A percentile compares a stretch with the other conserved stretches of the same genome.
Evolutionary conservation across 352 stramenopile genomes (phyloP).

Genomic region (Globisporangium paroecandrum): DNA sequence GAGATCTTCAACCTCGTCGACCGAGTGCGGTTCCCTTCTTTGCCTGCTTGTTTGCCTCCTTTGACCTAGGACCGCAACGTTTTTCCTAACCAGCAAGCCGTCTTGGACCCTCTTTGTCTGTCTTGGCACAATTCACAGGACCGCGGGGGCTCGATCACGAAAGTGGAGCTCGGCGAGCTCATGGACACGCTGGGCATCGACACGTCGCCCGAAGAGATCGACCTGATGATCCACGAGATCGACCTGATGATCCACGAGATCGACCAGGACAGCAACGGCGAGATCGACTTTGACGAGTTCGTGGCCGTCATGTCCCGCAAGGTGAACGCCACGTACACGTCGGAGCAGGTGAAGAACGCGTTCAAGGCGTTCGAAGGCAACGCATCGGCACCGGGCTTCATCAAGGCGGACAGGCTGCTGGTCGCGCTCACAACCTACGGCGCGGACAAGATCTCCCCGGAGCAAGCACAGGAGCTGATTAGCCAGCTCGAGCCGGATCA

Average conservation of each 20-base stretch:
- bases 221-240: slow-evolving; percentile 95
- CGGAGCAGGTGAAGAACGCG: slow-evolving; percentile 90
- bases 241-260: slow-evolving; percentile 96
- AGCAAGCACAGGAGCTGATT: slow-evolving; percentile 91
- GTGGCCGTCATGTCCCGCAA: slow-evolving; percentile 94
- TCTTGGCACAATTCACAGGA: slow-evolving; percentile 46
- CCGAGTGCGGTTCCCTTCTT: slow-evolving; percentile 35
- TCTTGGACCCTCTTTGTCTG: neutral
- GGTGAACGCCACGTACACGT: slow-evolving; percentile 92
- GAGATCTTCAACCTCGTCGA: slow-evolving; percentile 96
- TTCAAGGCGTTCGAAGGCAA: slow-evolving; percentile 83
- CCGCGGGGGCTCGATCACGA: slow-evolving; percentile 91
- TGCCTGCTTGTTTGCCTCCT: neutral
- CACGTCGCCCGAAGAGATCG: slow-evolving; percentile 90
- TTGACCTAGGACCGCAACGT: neutral
- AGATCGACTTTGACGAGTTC: slow-evolving; percentile 96
- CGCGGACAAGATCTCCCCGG: slow-evolving; percentile 83
- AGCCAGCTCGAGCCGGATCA: slow-evolving; percentile 90
- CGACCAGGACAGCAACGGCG: slow-evolving; percentile 92
- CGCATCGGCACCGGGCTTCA: slow-evolving; percentile 55
- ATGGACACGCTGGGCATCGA: slow-evolving; percentile 94
- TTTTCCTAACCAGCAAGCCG: neutral
- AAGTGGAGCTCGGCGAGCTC: slow-evolving; percentile 91
- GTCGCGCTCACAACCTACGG: slow-evolving; percentile 88
- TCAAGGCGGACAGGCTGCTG: slow-evolving; percentile 85